A percentile compares a stretch with the other conserved stretches of the same genome.
phyloP scores from a whole-genome alignment of 306 rosid species.

The Chamaecrista fasciculata region DNA sequence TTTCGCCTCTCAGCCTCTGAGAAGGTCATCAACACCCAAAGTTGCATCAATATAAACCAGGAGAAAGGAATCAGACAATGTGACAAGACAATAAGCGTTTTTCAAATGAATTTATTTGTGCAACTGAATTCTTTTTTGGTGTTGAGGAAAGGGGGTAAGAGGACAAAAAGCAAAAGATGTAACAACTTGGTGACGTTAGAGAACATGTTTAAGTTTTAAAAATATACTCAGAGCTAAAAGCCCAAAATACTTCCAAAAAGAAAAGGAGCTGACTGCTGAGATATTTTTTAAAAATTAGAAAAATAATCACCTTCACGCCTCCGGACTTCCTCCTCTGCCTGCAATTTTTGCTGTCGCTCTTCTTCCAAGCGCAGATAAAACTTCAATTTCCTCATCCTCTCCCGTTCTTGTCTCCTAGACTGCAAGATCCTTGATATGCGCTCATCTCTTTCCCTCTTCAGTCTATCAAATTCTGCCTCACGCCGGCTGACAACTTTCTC shows the following conservation, averaged over 20 bases:
- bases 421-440: slow-evolving; percentile 55
- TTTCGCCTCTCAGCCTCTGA: slow-evolving; percentile 79
- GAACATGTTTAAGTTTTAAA: no score
- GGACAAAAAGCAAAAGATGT: no score
- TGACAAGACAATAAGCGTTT: neutral
- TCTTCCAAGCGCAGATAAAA: slow-evolving; percentile 72
- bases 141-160: no score
- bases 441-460: slow-evolving; percentile 72
- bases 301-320: slow-evolving; percentile 68
- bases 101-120: neutral
- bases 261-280: neutral
- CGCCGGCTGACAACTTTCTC: slow-evolving; percentile 60
- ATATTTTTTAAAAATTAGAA: neutral
- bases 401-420: slow-evolving; percentile 73
- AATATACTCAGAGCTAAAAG: no score
- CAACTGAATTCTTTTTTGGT: neutral
- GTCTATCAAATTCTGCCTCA: slow-evolving; percentile 62
- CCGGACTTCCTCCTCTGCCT: slow-evolving; percentile 77
- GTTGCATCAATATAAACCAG: neutral
- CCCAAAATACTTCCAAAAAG: no score
- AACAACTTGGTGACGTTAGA: no score
- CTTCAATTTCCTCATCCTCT: slow-evolving; percentile 67
- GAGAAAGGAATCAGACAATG: neutral
- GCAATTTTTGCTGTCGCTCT: slow-evolving; percentile 63
- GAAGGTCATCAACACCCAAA: slow-evolving; percentile 6